Evolutionary conservation across 2,329 filamentous ascomycete species (phyloP).

Genomic region (Cercospora sp.): DNA sequence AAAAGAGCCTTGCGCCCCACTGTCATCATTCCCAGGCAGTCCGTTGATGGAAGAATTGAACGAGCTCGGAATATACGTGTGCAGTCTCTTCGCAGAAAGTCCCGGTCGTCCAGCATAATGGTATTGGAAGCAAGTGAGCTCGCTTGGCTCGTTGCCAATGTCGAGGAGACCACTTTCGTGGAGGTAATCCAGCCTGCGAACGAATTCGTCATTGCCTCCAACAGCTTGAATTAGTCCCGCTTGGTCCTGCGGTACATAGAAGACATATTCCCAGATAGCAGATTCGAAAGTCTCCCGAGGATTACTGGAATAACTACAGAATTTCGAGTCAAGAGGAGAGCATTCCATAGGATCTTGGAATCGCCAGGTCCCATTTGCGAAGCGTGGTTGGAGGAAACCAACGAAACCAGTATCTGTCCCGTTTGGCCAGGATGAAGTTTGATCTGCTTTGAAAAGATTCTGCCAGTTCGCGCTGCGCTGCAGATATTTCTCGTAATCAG

Average conservation of each 20-base stretch:
- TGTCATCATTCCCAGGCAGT: conserved; percentile 29
- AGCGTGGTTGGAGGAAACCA: conserved; percentile 69
- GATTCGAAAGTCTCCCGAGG: conserved; percentile 68
- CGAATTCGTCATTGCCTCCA: conserved; percentile 42
- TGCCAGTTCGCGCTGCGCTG: conserved; percentile 67
- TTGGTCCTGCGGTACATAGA: conserved; percentile 51
- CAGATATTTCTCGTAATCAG: conserved; percentile 60
- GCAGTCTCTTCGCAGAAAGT: conserved; percentile 23
- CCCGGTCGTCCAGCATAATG: conserved; percentile 47
- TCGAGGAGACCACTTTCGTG: conserved; percentile 45
- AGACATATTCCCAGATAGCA: conserved; percentile 70
- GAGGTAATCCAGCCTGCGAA: conserved; percentile 44
- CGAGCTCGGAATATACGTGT: conserved; percentile 26
- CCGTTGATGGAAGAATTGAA: conserved; percentile 27
- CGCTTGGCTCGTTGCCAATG: conserved; percentile 48
- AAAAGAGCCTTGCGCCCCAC: conserved; percentile 28
- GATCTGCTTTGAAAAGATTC: conserved; percentile 67
- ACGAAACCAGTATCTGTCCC: conserved; percentile 62
- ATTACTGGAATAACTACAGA: conserved; percentile 51
- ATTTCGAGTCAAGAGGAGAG: conserved; percentile 54
- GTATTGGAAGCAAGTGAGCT: conserved; percentile 47
- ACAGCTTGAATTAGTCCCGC: conserved; percentile 41
- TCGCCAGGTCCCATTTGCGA: conserved; percentile 66
- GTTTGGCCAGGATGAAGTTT: conserved; percentile 52
- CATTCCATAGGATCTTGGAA: conserved; percentile 60